Evolutionary conservation across 106 monocot genomes (phyloP).

Genomic region (Alisma plantagoaquatica): DNA sequence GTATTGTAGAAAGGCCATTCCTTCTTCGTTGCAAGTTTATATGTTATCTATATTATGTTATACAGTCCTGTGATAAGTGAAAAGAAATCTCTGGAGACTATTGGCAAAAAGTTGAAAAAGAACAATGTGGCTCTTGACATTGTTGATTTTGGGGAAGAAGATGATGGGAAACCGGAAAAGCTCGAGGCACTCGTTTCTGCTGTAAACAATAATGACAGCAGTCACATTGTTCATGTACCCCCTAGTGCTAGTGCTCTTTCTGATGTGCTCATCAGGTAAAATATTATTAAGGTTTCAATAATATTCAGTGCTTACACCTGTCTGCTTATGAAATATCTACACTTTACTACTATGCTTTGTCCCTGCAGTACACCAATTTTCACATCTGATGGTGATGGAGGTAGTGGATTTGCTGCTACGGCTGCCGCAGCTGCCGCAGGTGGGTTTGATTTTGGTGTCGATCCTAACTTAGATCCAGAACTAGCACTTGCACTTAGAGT

Average conservation of each 20-base stretch:
- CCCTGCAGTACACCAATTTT: slow-evolving; percentile 75
- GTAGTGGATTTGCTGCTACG: slow-evolving; percentile 87
- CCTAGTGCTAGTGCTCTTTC: slow-evolving; percentile 71
- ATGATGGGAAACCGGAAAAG: slow-evolving; percentile 85
- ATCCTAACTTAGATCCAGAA: slow-evolving; percentile 95
- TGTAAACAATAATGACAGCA: slow-evolving; percentile 82
- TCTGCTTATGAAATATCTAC: not conserved
- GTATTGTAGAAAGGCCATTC: no score
- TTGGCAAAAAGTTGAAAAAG: slow-evolving; percentile 89
- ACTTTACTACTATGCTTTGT: not conserved
- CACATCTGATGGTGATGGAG: slow-evolving; percentile 84
- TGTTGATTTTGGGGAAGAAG: slow-evolving; percentile 87
- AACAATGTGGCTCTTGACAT: slow-evolving; percentile 94
- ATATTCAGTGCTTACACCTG: not conserved
- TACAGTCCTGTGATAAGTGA: slow-evolving; percentile 77
- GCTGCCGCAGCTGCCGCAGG: slow-evolving; percentile 84
- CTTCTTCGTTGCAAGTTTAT: no score
- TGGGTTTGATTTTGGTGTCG: slow-evolving; percentile 96
- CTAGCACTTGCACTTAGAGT: slow-evolving; percentile 92
- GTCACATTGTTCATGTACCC: slow-evolving; percentile 94
- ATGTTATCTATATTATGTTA: not conserved
- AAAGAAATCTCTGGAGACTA: slow-evolving; percentile 71
- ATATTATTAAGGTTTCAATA: not conserved
- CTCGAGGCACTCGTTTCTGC: slow-evolving; percentile 73
- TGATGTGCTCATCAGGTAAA: slow-evolving; percentile 83